Evolutionary conservation across 1,284 basidiomycete species (phyloP).

Genomic region (Xerocomus nothofagi): DNA sequence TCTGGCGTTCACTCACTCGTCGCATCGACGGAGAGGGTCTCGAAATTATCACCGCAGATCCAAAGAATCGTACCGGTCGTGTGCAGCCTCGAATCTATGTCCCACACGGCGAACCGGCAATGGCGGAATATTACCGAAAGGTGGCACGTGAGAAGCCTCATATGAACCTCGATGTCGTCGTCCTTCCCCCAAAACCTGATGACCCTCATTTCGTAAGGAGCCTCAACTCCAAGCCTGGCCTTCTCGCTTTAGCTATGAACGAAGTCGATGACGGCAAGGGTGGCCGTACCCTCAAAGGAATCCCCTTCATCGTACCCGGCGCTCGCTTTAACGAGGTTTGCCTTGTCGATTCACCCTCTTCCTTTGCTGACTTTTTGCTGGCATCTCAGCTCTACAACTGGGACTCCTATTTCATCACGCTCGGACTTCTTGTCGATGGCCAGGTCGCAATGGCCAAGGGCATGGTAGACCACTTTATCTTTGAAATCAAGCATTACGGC

Average conservation of each 20-base stretch:
- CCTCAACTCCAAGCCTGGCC: slow-evolving; percentile 90
- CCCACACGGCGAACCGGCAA: slow-evolving; percentile 87
- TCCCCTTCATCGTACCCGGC: slow-evolving; percentile 96
- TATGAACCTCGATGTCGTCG: slow-evolving; percentile 88
- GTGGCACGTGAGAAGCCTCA: slow-evolving; percentile 85
- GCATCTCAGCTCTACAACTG: slow-evolving; percentile 75
- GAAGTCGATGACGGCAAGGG: slow-evolving; percentile 80
- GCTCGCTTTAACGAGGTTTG: slow-evolving; percentile 96
- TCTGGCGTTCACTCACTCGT: slow-evolving; percentile 97
- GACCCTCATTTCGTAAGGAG: slow-evolving; percentile 91
- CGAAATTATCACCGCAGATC: slow-evolving; percentile 95
- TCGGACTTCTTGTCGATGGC: slow-evolving; percentile 94
- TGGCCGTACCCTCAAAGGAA: slow-evolving; percentile 83
- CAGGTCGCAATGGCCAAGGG: slow-evolving; percentile 92
- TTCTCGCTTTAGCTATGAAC: slow-evolving; percentile 95
- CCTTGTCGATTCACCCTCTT: slow-evolving; percentile 11
- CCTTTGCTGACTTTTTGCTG: slow-evolving; percentile 10
- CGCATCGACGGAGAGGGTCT: slow-evolving; percentile 97
- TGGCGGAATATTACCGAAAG: slow-evolving; percentile 90
- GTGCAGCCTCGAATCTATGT: slow-evolving; percentile 93
- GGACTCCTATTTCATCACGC: slow-evolving; percentile 93
- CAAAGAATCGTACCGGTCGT: slow-evolving; percentile 90
- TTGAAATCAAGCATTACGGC: slow-evolving; percentile 97
- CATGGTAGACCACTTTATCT: slow-evolving; percentile 98
- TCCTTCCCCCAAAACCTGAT: slow-evolving; percentile 83